Evolutionary conservation across 345 rosid species (phyloP).

Genomic region (Eucalyptus decipiens): DNA sequence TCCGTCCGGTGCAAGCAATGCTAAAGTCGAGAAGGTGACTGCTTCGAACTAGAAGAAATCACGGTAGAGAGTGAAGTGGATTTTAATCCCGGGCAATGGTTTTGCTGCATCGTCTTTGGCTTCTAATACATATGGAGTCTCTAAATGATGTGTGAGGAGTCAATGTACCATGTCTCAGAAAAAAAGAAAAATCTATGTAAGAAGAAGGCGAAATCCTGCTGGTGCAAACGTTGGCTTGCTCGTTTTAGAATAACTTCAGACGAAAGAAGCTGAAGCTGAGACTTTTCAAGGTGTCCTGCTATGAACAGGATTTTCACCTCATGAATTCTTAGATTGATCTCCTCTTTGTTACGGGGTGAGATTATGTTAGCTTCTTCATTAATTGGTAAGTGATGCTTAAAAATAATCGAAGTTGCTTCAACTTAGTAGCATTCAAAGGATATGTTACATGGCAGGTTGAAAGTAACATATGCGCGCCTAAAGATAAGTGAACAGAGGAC

Average conservation of each 20-base stretch:
- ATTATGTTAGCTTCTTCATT: neutral
- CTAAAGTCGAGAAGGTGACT: conserved; percentile 32
- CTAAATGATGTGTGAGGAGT: neutral
- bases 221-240: neutral
- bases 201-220: neutral
- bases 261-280: neutral
- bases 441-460: neutral
- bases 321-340: neutral
- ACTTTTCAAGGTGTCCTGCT: neutral
- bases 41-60: neutral
- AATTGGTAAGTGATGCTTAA: neutral
- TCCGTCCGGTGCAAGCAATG: conserved; percentile 46
- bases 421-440: neutral
- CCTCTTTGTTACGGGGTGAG: neutral
- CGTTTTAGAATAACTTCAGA: neutral
- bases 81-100: neutral
- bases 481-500: neutral
- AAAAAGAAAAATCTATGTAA: neutral
- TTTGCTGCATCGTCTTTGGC: neutral
- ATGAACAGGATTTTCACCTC: neutral
- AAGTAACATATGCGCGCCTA: neutral
- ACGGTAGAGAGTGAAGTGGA: neutral
- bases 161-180: neutral
- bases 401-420: neutral
- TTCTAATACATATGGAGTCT: neutral